Percentiles rank a stretch among this genome's conserved stretches.
Conservation (phyloP, 495 filamentous ascomycete species). For the Penicillium canescens region DNA sequence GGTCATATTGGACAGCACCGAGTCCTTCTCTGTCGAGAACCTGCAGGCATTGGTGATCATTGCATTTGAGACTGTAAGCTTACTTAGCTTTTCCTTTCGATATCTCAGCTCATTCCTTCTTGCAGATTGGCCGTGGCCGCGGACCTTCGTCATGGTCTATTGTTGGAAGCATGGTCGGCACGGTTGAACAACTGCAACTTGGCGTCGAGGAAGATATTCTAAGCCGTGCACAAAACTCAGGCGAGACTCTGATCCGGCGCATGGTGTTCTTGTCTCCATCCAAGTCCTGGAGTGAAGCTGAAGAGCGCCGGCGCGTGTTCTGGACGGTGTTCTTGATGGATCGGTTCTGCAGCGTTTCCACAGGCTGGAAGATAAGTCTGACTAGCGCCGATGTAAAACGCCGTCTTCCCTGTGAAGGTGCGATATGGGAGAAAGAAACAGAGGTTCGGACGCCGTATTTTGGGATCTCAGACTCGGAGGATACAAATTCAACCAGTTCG, state of each 20-base stretch:
- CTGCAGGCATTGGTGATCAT: conserved; percentile 27
- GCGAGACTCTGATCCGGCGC: conserved; percentile 29
- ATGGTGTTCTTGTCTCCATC: conserved; percentile 32
- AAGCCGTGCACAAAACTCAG: background rate
- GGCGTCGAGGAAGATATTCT: conserved; percentile 20
- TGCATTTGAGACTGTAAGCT: conserved; percentile 27
- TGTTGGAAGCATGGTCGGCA: conserved; percentile 24
- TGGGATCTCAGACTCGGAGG: conserved; percentile 15
- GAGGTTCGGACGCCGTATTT: conserved; percentile 22
- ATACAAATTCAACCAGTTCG: conserved; percentile 1
- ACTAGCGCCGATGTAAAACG: conserved; percentile 37
- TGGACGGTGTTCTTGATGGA: conserved; percentile 31
- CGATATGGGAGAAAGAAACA: conserved; percentile 19
- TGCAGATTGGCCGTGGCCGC: conserved; percentile 25
- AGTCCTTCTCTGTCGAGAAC: conserved; percentile 29
- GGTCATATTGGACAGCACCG: conserved; percentile 19
- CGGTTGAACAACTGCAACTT: conserved; percentile 28
- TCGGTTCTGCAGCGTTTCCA: conserved; percentile 27
- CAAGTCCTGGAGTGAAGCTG: conserved; percentile 20
- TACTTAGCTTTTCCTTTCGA: conserved; percentile 2
- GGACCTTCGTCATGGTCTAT: conserved; percentile 32
- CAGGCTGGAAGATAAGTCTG: conserved; percentile 26
- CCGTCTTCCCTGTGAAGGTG: conserved; percentile 38
- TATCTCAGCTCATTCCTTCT: background rate
- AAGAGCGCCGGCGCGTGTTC: conserved; percentile 27